Base-by-base conservation (phyloP, 225 moss, liverwort and hornwort genomes). In the Bryum argenteum region DNA sequence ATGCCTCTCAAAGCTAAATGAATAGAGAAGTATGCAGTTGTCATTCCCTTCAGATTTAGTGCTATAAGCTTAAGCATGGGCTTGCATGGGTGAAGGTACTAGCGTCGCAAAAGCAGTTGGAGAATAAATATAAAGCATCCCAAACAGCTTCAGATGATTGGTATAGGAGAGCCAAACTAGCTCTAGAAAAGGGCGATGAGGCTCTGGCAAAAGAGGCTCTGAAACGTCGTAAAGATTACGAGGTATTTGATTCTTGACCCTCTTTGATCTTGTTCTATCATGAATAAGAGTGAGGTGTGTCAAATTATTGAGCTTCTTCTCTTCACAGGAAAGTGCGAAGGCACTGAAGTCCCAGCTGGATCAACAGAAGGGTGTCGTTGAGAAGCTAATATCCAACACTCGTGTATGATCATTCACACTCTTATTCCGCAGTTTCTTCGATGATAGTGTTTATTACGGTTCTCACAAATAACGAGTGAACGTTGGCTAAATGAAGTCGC, bases 61-160 rank as follows among this genome's bases (percentile, higher is more conserved):
- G 23, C 24, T 51, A 16, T 15, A 50, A 42, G 23, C 18, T 28
- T 47, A 47, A 47, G 64, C 28, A 17, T 58, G 77, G 41, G 28
- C 37, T 64, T 77, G 66, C 62, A 57, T 74, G 40, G 54, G 10
- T 77, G 64, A 77, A 95, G 95, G 92, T 98, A 14, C 51, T 98
- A 79, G 94, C 97, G 17, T 98, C 97, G 21, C 97, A 98, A 79
- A 98, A 89, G 80, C 97, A 94, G 79, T 75, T 98, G 69, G 97
- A 98, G 69, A 94, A 94, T 69, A 98, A 98, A 80, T 88, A 81
- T 69, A 94, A 91, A 76, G 89, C 91, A 50, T 83, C 97, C 45
- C 88, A 89, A 73, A 88, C 88, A 63, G 86, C 94, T 14, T 65
- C 97, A 43, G 94, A 98, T 61, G 97, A 98, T 75, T 98, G 97